Evolutionary conservation across 2,329 filamentous ascomycete species (phyloP).

Genomic region (Sporothrix inflata): DNA sequence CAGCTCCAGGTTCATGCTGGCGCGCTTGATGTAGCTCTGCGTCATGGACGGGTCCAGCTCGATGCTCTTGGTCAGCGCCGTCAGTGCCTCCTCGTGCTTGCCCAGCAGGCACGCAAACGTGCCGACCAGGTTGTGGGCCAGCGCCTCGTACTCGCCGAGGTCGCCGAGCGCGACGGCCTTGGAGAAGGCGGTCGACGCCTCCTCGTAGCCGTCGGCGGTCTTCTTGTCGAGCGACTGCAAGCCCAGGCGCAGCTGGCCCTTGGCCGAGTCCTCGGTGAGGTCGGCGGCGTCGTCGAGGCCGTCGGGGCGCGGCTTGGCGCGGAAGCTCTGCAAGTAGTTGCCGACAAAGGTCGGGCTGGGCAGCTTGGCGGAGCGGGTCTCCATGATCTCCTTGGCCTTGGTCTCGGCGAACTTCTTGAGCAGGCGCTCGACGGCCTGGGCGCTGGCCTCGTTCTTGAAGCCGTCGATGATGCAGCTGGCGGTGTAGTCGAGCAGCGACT

Average conservation of each 20-base stretch:
- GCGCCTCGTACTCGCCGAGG: slow-evolving; percentile 80
- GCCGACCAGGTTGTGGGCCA: slow-evolving; percentile 94
- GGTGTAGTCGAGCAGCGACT: slow-evolving; percentile 95
- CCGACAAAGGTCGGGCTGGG: slow-evolving; percentile 96
- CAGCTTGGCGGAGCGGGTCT: slow-evolving; percentile 82
- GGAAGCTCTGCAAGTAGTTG: slow-evolving; percentile 99
- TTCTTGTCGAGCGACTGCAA: slow-evolving; percentile 79
- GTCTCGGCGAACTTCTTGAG: slow-evolving; percentile 96
- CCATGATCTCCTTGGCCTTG: slow-evolving; percentile 88
- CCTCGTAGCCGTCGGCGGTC: slow-evolving; percentile 88
- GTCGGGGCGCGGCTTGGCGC: slow-evolving; percentile 74
- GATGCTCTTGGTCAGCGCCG: slow-evolving; percentile 89
- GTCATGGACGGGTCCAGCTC: slow-evolving; percentile 85
- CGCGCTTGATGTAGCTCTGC: slow-evolving; percentile 98
- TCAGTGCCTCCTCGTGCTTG: slow-evolving; percentile 79
- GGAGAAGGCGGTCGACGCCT: slow-evolving; percentile 83
- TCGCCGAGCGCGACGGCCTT: slow-evolving; percentile 82
- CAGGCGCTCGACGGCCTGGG: slow-evolving; percentile 86
- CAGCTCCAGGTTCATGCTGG: slow-evolving; percentile 95
- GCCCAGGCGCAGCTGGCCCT: slow-evolving; percentile 83
- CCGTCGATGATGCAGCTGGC: slow-evolving; percentile 98
- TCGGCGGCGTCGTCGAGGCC: slow-evolving; percentile 84
- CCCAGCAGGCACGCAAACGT: slow-evolving; percentile 94
- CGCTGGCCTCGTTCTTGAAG: slow-evolving; percentile 89
- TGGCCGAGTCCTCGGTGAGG: slow-evolving; percentile 74